Base-by-base conservation (phyloP, 257 asterid genomes). In the Cruciata laevipes region DNA sequence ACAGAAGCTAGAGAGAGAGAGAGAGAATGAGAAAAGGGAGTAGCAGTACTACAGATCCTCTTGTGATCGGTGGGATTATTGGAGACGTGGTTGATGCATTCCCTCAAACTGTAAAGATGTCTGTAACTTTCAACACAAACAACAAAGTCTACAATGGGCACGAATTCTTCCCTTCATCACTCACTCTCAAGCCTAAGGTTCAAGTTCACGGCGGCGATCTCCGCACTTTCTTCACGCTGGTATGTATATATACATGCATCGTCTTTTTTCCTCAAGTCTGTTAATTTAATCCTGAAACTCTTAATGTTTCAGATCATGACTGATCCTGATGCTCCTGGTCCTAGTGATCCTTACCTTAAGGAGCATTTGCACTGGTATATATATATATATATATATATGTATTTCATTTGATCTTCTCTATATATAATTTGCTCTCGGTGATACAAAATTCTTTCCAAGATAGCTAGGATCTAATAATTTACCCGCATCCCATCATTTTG, bases 141-240 rank as follows among this genome's bases (percentile, higher is more conserved):
- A 85, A 85, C 66, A 83, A 72, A 65, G 96, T 91, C 62, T 87
- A 80, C 80, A 91, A 91, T 77, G 96, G 95, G 0, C 95, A 85
- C 23, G 96, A 91, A 78, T 77, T 89, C 63, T 81, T 80, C 38
- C 96, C 98, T 74, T 89, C 96, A 31, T 5, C 60, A 0, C 83
- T 91, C 44, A 71, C 81, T 73, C 32, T 81, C 21, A 87, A 81
- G 67, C 98, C 96, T 63, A 84, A 76, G 78, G 92, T 83, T 76
- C 85, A 89, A 77, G 88, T 91, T 74, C 87, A 61, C 68, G 95
- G 84, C 18, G 96, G 85, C 32, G 98, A 91, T 42, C 68, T 91
- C 87, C 85, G 95, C 78, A 81, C 96, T 52, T 85, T 85, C 68
- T 91, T 85, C 77, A 91, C 98, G 4, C 77, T 91, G 89, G 96